These are phyloP conservation scores for Mortierella sp. DNA, from an alignment of 371 early-diverging fungal species.

Conservation along the genomic window DNA sequence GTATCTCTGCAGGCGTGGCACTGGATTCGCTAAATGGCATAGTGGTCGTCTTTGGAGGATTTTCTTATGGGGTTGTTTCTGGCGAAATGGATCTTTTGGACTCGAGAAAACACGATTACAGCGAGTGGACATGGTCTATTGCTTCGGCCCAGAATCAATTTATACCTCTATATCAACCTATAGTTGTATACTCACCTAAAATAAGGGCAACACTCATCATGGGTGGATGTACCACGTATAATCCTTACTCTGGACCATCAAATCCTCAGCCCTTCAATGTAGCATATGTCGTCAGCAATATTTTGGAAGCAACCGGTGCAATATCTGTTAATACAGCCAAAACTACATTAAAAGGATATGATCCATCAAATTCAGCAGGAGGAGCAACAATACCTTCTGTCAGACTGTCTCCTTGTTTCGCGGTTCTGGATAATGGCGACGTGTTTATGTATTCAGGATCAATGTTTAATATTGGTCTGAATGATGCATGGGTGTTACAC, in stretches of 20 bases:
- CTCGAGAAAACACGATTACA: background rate
- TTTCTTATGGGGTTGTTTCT: background rate
- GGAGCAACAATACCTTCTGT: background rate
- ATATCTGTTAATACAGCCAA: background rate
- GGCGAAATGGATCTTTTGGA: slow-evolving; percentile 3
- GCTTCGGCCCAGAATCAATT: background rate
- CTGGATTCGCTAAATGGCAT: slow-evolving; percentile 9
- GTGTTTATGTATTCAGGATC: slow-evolving; percentile 15
- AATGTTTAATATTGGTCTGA: background rate
- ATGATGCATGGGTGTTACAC: slow-evolving; percentile 1
- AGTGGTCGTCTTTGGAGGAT: slow-evolving; percentile 12
- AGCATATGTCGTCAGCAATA: background rate
- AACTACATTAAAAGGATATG: background rate
- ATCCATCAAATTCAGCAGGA: background rate
- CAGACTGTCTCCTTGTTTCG: slow-evolving; percentile 10
- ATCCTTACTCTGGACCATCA: background rate
- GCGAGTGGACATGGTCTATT: background rate
- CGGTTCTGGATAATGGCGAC: slow-evolving; percentile 7
- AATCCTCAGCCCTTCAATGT: background rate
- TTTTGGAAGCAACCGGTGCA: background rate
- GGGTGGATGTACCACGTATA: slow-evolving; percentile 10
- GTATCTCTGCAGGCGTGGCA: slow-evolving; percentile 7
- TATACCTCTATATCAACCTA: slow-evolving; percentile 4
- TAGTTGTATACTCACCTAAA: background rate
- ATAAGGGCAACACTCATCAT: slow-evolving; percentile 1